Base-by-base conservation (phyloP, 805 yeast species). In the Monosporozyma aerobia region DNA sequence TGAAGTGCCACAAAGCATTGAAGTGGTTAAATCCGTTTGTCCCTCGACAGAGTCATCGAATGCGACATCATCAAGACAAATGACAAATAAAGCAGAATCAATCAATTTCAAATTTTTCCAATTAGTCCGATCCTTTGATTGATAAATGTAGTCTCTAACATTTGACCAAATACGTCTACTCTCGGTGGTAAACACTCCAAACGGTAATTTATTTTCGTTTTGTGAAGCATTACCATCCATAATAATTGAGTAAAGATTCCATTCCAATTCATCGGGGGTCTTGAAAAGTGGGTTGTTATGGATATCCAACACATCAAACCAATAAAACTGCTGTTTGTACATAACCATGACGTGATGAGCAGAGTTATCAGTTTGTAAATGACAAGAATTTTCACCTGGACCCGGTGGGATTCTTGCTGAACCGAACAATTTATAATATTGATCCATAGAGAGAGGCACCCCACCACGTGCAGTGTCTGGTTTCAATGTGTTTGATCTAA, bases 161-260 rank as follows among this genome's bases (percentile, higher is more conserved):
- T 76, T 76, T 16, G 96, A 90, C 97, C 97, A 90, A 43, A 84
- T 76, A 59, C 92, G 77, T 68, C 97, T 76, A 67, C 87, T 88
- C 63, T 90, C 97, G 0, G 96, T 87, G 14, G 96, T 90, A 58
- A 90, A 77, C 4, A 89, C 88, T 19, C 97, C 97, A 67, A 90
- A 86, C 7, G 95, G 87, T 7, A 53, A 30, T 14, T 29, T 14
- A 6, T 27, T 16, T 19, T 25, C 30, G 37, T 33, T 45, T 23
- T 19, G 14, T 10, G 23, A 8, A 5, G 51, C 35, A 49, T 63
- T 62, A 11, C 94, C 87, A 68, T 90, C 97, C 51, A 78, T 79
- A 45, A 90, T 76, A 53, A 90, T 87, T 10, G 88, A 79, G 54
- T 83, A 80, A 63, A 86, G 81, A 69, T 88, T 89, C 64, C 82